phyloP scores from a whole-genome alignment of 179 eudicot genomes.

The Vitellaria paradoxa region DNA sequence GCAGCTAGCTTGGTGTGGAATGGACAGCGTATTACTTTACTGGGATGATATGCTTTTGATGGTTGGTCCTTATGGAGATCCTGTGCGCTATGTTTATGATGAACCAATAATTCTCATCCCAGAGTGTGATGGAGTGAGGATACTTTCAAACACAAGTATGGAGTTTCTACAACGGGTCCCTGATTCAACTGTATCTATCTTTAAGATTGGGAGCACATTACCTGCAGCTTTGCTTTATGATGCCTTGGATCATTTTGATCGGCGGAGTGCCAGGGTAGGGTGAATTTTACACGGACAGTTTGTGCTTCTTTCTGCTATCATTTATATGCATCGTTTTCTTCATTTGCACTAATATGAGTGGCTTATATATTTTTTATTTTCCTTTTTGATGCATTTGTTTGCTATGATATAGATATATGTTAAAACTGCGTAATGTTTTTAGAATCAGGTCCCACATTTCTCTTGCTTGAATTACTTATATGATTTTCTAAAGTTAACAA shows the following conservation, averaged over 20 bases:
- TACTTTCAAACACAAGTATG: slow-evolving; percentile 86
- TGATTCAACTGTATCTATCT: slow-evolving; percentile 90
- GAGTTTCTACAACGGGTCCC: slow-evolving; percentile 97
- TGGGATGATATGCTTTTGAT: slow-evolving; percentile 96
- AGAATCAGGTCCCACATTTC: background rate
- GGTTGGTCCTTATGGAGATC: slow-evolving; percentile 97
- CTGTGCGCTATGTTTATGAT: slow-evolving; percentile 82
- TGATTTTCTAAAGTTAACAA: background rate
- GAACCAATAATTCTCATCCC: slow-evolving; percentile 85
- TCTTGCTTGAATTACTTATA: background rate
- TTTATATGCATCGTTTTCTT: background rate
- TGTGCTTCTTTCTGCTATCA: background rate
- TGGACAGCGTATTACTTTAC: slow-evolving; percentile 88
- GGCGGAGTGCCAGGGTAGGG: slow-evolving; percentile 92
- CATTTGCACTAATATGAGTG: background rate
- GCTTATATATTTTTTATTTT: background rate
- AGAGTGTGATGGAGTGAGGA: slow-evolving; percentile 96
- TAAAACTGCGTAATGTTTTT: background rate
- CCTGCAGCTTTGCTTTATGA: slow-evolving; percentile 97
- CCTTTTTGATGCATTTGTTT: background rate
- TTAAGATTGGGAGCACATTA: slow-evolving; percentile 89
- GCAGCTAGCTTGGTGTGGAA: slow-evolving; percentile 98
- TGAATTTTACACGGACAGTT: background rate
- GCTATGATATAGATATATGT: background rate
- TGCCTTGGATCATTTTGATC: slow-evolving; percentile 94